These are phyloP conservation scores for Lomentospora prolificans DNA, from an alignment of 2,329 filamentous ascomycete species.

Conservation along the genomic window DNA sequence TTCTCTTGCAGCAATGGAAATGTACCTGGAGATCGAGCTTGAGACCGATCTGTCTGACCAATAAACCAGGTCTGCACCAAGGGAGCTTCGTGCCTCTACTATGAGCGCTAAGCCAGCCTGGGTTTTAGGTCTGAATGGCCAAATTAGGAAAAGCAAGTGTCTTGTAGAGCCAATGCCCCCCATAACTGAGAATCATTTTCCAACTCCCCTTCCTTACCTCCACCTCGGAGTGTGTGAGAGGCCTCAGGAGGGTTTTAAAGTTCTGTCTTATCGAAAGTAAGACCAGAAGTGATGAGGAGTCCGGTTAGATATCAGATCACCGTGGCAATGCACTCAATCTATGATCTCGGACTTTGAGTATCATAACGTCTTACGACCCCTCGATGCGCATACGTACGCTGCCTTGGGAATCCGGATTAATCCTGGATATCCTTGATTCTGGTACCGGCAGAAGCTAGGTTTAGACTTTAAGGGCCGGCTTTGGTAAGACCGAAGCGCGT, in stretches of 20 bases:
- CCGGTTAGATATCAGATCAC: neutral
- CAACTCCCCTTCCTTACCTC: neutral
- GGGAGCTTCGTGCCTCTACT: neutral
- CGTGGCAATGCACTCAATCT: neutral
- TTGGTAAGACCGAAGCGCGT: too few species aligned
- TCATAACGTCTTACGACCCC: neutral
- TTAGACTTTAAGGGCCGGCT: neutral
- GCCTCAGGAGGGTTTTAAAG: neutral
- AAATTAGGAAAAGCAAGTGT: neutral
- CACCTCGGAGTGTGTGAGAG: neutral
- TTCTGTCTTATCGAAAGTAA: neutral
- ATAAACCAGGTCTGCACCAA: neutral
- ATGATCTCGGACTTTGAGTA: neutral
- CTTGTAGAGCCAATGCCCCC: neutral
- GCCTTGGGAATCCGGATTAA: too few species aligned
- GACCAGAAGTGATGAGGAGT: neutral
- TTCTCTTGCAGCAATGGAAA: neutral
- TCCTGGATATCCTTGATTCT: too few species aligned
- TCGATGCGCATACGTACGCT: too few species aligned
- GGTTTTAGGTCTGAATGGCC: neutral
- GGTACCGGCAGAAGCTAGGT: too few species aligned
- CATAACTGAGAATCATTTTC: neutral
- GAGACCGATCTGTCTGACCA: conserved; percentile 1
- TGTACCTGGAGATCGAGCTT: neutral
- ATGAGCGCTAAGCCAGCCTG: neutral